A percentile compares a stretch with the other conserved stretches of the same genome.
Evolutionary conservation across 192 early-diverging fungal genomes (phyloP).

Genomic region (Umbelopsis vinacea): DNA sequence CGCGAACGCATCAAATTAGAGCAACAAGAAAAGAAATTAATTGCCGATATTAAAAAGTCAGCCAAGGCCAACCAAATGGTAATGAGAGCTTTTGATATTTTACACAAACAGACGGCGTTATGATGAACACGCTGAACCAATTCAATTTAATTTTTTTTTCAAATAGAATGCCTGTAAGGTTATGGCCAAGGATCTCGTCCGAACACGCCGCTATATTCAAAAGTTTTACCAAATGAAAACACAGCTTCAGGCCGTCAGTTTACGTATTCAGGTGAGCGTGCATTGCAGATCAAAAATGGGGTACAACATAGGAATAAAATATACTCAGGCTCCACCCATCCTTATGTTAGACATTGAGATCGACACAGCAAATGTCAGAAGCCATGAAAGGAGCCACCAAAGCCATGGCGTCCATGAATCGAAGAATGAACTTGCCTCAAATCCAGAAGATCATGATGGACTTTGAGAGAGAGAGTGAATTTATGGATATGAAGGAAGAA

Average conservation of each 20-base stretch:
- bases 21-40: conserved; percentile 93
- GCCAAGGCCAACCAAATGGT: conserved; percentile 94
- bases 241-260: conserved; percentile 88
- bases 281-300: not conserved
- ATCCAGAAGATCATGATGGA: conserved; percentile 98
- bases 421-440: conserved; percentile 89
- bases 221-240: conserved; percentile 97
- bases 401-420: conserved; percentile 98
- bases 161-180: conserved; percentile 86
- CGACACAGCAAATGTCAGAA: conserved; percentile 95
- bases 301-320: not conserved
- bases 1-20: conserved; percentile 89
- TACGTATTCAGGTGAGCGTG: conserved; percentile 79
- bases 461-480: conserved; percentile 91
- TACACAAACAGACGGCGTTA: no score
- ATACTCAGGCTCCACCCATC: not conserved
- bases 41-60: conserved; percentile 89
- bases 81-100: not conserved
- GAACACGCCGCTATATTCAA: conserved; percentile 90
- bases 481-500: conserved; percentile 99
- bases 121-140: not conserved
- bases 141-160: conserved; percentile 20
- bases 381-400: conserved; percentile 95
- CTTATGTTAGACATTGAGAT: conserved; percentile 74
- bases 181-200: conserved; percentile 98